Conservation (phyloP, 2,329 filamentous ascomycete species). For the Balansia obtecta region DNA sequence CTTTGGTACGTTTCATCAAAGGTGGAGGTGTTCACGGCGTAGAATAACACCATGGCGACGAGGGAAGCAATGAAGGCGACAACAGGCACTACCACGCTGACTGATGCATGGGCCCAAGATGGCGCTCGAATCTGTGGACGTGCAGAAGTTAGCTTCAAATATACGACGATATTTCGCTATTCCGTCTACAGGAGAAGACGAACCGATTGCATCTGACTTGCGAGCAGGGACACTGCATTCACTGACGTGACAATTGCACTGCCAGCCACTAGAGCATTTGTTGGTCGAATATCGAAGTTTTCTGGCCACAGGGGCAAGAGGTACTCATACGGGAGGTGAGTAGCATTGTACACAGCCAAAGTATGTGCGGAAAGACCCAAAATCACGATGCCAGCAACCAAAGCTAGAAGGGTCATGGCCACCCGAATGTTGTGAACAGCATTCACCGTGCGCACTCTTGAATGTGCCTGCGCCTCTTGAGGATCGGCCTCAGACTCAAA, state of each 20-base stretch:
- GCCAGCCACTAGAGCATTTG: constrained; percentile 39
- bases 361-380: constrained; percentile 43
- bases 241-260: constrained; percentile 35
- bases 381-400: constrained; percentile 38
- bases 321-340: constrained; percentile 33
- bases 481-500: constrained; percentile 36
- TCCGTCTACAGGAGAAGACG: background rate
- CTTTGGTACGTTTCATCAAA: constrained; percentile 43
- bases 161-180: background rate
- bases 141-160: background rate
- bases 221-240: constrained; percentile 34
- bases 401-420: constrained; percentile 35
- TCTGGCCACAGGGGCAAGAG: constrained; percentile 45
- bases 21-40: constrained; percentile 39
- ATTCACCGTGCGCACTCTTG: constrained; percentile 26
- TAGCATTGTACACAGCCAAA: constrained; percentile 41
- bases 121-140: constrained; percentile 11
- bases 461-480: constrained; percentile 20
- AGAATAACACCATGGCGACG: constrained; percentile 44
- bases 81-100: constrained; percentile 16
- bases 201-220: constrained; percentile 37
- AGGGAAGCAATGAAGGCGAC: constrained; percentile 28
- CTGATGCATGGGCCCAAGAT: constrained; percentile 8
- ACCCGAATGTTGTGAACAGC: constrained; percentile 32
- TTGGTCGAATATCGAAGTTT: constrained; percentile 43